These are phyloP conservation scores for Vitis hybrid DNA, from an alignment of 177 flowering plant species.

Conservation along the genomic window DNA sequence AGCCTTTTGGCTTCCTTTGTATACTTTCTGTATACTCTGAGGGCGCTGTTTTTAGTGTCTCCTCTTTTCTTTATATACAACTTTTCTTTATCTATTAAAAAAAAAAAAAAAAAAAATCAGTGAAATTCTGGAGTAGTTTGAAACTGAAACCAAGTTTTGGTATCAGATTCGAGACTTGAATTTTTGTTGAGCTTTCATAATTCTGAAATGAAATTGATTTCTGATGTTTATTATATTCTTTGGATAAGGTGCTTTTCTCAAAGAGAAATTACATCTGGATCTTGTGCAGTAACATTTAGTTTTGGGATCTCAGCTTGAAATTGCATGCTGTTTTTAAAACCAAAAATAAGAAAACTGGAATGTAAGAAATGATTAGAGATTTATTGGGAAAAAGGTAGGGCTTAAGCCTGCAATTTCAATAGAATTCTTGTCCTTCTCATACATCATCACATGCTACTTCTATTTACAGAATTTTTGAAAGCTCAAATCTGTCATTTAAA, in stretches of 20 bases:
- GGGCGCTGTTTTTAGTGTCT: too few species aligned
- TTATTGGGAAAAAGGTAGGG: too few species aligned
- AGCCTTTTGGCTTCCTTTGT: too few species aligned
- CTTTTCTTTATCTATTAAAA: too few species aligned
- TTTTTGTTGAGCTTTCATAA: not conserved
- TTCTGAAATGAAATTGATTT: not conserved
- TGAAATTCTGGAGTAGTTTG: not conserved
- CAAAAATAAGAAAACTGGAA: not conserved
- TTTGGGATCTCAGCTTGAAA: not conserved
- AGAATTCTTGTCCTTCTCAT: not conserved
- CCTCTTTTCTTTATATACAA: too few species aligned
- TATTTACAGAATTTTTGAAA: too few species aligned
- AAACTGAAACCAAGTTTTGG: not conserved
- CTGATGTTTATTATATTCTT: not conserved
- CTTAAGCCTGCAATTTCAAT: not conserved
- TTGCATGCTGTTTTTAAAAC: not conserved
- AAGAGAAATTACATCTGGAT: not conserved
- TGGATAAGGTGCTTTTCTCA: not conserved
- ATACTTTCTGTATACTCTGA: too few species aligned
- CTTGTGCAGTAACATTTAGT: not conserved
- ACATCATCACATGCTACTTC: too few species aligned
- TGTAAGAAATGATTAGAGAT: too few species aligned
- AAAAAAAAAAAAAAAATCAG: too few species aligned
- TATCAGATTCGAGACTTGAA: not conserved
- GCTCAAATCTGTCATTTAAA: too few species aligned